Percentiles rank a stretch among this genome's conserved stretches.
Evolutionary conservation across 805 yeast species (phyloP).

Genomic region (Saccharomycopsis sp.): DNA sequence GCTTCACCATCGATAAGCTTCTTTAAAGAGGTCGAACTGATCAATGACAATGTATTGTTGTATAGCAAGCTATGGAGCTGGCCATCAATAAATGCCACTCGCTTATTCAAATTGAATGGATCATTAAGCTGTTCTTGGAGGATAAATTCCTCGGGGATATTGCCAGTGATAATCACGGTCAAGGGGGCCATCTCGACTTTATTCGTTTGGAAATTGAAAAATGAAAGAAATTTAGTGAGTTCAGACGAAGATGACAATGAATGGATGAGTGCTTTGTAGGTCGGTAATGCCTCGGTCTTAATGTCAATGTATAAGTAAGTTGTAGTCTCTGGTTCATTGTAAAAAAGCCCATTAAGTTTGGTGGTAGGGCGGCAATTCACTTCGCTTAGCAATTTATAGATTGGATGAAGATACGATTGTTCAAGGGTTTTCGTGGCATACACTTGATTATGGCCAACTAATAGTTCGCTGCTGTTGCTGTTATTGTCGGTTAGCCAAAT

Average conservation of each 20-base stretch:
- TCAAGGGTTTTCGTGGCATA: conserved; percentile 8
- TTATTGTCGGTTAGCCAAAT: conserved; percentile 40
- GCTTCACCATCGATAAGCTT: conserved; percentile 19
- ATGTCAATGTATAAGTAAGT: conserved; percentile 47
- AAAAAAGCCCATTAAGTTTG: conserved; percentile 36
- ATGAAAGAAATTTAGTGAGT: conserved; percentile 41
- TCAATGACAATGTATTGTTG: conserved; percentile 25
- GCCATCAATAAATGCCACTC: conserved; percentile 40
- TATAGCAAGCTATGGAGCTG: conserved; percentile 27
- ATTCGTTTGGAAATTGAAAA: conserved; percentile 32
- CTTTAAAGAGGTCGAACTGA: conserved; percentile 39
- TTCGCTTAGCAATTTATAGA: conserved; percentile 43
- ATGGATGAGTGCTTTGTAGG: conserved; percentile 40
- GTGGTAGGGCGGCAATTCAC: conserved; percentile 36
- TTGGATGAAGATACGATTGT: conserved; percentile 46
- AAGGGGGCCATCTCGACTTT: conserved; percentile 44
- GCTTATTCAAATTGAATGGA: conserved; percentile 24
- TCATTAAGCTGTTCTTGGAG: conserved; percentile 21
- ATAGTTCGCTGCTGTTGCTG: background rate
- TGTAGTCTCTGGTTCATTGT: conserved; percentile 42
- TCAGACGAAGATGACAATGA: conserved; percentile 36
- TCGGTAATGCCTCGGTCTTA: conserved; percentile 40
- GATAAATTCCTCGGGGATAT: conserved; percentile 42
- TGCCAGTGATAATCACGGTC: conserved; percentile 60
- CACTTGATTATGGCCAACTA: conserved; percentile 23